phyloP scores from a whole-genome alignment of 345 rosid genomes.

The Arabidopsis thaliana region TAIR10.1 NC_003074.8:16373501-16374000 shows the following conservation, averaged over 20 bases:
- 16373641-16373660: too few species aligned
- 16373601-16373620: background rate
- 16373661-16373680: too few species aligned
- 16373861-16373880: too few species aligned
- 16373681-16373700: conserved; percentile 24
- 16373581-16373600: background rate
- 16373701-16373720: conserved; percentile 31
- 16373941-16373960: too few species aligned
- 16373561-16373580: conserved; percentile 44
- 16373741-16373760: conserved; percentile 28
- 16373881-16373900: too few species aligned
- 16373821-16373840: background rate
- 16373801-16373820: too few species aligned
- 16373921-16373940: too few species aligned
- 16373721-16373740: conserved; percentile 33
- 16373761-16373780: conserved; percentile 1
- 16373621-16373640: too few species aligned
- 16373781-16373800: background rate
- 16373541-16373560: conserved; percentile 43
- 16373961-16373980: too few species aligned
- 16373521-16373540: conserved; percentile 47
- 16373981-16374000: too few species aligned
- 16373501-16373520: conserved; percentile 45
- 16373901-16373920: too few species aligned
- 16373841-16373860: too few species aligned